A percentile compares a stretch with the other conserved stretches of the same genome.
Conservation (phyloP, 306 rosid species). For the Quercus parvula region DNA sequence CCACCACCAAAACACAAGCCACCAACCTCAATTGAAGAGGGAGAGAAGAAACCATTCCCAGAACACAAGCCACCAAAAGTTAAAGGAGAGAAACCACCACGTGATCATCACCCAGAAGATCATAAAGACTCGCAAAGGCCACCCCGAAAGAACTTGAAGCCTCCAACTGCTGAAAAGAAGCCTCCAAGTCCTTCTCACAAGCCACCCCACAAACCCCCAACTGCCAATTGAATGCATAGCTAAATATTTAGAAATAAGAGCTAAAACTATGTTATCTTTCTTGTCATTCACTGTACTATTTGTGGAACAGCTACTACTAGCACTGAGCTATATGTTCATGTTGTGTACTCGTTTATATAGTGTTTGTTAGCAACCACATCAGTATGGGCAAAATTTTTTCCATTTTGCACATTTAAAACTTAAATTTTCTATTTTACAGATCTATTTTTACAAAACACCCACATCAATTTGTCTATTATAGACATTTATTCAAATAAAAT, state of each 20-base stretch:
- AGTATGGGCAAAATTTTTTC: no score
- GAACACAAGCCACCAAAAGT: background rate
- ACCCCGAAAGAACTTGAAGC: background rate
- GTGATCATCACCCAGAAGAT: background rate
- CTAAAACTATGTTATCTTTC: background rate
- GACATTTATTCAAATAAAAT: no score
- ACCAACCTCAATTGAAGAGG: background rate
- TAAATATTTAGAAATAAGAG: background rate
- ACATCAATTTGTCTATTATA: no score
- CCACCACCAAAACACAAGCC: constrained; percentile 6
- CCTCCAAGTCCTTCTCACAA: background rate
- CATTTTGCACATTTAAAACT: no score
- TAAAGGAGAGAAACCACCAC: constrained; percentile 2
- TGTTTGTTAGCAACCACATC: background rate
- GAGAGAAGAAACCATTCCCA: background rate
- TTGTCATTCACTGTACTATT: background rate
- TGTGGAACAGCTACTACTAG: background rate
- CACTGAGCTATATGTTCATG: background rate
- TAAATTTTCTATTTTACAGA: no score
- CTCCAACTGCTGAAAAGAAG: background rate
- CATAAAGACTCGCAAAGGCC: background rate
- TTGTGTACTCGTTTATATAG: background rate
- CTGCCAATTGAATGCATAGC: background rate
- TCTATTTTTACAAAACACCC: no score
- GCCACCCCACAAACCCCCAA: background rate